Percentiles rank a stretch among this genome's conserved stretches.
phyloP scores from a whole-genome alignment of 345 rosid species.

The Eucalyptus erythrocorys region DNA sequence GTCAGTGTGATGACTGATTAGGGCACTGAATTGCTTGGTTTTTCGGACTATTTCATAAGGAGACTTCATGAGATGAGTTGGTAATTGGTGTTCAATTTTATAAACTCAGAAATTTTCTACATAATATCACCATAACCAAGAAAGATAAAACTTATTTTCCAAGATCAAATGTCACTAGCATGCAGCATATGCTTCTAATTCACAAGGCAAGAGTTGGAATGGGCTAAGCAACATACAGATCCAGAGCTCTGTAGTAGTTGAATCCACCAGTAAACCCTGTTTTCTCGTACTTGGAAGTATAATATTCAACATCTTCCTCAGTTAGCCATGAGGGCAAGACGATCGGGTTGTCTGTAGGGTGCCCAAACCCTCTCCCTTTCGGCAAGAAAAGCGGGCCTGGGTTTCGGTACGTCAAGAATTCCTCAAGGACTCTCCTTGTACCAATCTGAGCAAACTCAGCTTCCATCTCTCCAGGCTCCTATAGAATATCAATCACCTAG shows the following conservation, averaged over 20 bases:
- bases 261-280: constrained; percentile 72
- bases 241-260: constrained; percentile 68
- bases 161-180: neutral
- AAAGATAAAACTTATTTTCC: neutral
- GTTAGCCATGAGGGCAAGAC: constrained; percentile 64
- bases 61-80: neutral
- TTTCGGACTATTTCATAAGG: neutral
- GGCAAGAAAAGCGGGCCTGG: constrained; percentile 45
- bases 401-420: constrained; percentile 15
- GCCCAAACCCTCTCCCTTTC: constrained; percentile 34
- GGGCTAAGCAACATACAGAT: constrained; percentile 24
- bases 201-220: neutral
- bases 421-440: constrained; percentile 30
- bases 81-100: neutral
- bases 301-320: constrained; percentile 43
- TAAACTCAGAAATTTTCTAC: neutral
- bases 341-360: neutral
- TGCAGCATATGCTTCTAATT: neutral
- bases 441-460: constrained; percentile 37
- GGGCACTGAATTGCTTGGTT: neutral
- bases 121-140: neutral
- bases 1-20: neutral
- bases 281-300: constrained; percentile 25
- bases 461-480: constrained; percentile 68
- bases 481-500: neutral